These are phyloP conservation scores for Aphanoascus verrucosus DNA, from an alignment of 2,329 filamentous ascomycete genomes.

Conservation along the genomic window DNA sequence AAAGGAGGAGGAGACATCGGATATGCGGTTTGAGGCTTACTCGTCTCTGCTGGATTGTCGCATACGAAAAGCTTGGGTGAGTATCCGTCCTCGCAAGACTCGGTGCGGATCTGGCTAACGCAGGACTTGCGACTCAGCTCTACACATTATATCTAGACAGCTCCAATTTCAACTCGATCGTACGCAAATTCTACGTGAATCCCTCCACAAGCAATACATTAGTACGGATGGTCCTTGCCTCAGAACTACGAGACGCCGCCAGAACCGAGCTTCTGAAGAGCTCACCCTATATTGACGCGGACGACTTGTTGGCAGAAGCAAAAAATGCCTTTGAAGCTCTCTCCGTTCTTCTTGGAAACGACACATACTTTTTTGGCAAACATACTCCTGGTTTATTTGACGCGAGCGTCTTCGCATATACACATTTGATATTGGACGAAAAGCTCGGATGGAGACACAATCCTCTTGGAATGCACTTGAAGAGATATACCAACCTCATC, in stretches of 20 bases:
- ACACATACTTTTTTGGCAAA: conserved; percentile 52
- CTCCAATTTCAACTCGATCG: conserved; percentile 54
- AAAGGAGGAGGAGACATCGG: conserved; percentile 41
- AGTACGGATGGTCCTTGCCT: conserved; percentile 53
- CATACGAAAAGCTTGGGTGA: conserved; percentile 74
- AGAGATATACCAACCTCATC: conserved; percentile 51
- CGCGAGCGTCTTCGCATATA: conserved; percentile 82
- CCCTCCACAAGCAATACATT: conserved; percentile 49
- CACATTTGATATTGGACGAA: conserved; percentile 63
- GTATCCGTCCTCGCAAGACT: background rate
- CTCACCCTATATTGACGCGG: conserved; percentile 43
- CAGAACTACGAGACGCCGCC: conserved; percentile 62
- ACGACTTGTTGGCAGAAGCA: conserved; percentile 50
- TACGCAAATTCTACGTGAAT: conserved; percentile 59
- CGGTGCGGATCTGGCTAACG: conserved; percentile 13
- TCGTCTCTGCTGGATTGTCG: conserved; percentile 62
- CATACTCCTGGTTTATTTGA: conserved; percentile 64
- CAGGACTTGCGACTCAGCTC: conserved; percentile 41
- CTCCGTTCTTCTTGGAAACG: conserved; percentile 46
- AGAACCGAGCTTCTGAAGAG: conserved; percentile 60
- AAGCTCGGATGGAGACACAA: conserved; percentile 54
- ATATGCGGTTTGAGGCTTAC: conserved; percentile 50
- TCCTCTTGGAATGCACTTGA: conserved; percentile 47
- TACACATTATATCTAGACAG: conserved; percentile 69
- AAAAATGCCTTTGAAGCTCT: conserved; percentile 53